phyloP scores from a whole-genome alignment of 352 stramenopile genomes.

The Phytophthora rubi region DNA sequence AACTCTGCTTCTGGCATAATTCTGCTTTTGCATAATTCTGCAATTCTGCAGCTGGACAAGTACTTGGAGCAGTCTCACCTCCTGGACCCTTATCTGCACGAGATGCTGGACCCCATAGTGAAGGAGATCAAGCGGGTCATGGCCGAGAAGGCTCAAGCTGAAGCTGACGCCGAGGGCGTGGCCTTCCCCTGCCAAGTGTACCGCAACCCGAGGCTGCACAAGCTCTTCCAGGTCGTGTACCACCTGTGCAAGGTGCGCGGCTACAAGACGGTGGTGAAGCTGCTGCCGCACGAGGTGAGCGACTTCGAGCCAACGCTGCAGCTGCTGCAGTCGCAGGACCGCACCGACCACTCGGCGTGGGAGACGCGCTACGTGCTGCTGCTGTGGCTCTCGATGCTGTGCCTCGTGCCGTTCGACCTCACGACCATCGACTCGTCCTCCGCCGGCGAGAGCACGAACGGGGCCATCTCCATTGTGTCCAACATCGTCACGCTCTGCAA shows the following conservation, averaged over 20 bases:
- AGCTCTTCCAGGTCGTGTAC: constrained; percentile 94
- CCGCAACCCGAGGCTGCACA: constrained; percentile 75
- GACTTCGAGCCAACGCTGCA: constrained; percentile 96
- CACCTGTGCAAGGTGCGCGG: constrained; percentile 96
- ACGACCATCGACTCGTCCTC: constrained; percentile 94
- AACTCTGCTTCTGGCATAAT: constrained; percentile 12
- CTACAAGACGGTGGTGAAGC: constrained; percentile 95
- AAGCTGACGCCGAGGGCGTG: constrained; percentile 16
- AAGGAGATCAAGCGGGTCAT: constrained; percentile 70
- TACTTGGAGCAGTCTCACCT: constrained; percentile 91
- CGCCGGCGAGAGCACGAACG: constrained; percentile 18
- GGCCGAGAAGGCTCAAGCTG: constrained; percentile 32
- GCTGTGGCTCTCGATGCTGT: constrained; percentile 98
- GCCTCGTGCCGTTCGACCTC: constrained; percentile 98
- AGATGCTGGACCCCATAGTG: constrained; percentile 76
- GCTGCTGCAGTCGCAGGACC: constrained; percentile 88
- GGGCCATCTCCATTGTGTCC: constrained; percentile 68
- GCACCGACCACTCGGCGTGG: constrained; percentile 71
- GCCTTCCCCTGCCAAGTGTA: constrained; percentile 86
- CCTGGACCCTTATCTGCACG: constrained; percentile 88
- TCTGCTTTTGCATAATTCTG: background rate
- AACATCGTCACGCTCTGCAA: constrained; percentile 89
- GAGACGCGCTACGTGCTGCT: constrained; percentile 91
- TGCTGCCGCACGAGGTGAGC: constrained; percentile 95
- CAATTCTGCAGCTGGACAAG: constrained; percentile 70